Conservation (phyloP, 1,139 yeast genomes). For the Suhomyces taliae region DNA sequence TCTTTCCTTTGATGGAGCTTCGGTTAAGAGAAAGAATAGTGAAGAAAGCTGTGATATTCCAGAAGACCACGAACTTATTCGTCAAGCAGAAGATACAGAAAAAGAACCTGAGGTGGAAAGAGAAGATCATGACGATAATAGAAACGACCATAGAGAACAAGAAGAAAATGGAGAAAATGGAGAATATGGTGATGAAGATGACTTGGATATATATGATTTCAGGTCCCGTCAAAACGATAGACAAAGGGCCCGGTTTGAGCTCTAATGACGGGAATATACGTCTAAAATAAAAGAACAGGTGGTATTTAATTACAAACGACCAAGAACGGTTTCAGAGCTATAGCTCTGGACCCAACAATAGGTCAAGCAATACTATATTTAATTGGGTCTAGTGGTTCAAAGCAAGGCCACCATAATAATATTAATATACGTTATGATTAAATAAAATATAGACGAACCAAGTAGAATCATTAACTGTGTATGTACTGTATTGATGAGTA, state of each 20-base stretch:
- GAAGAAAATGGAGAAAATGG: slow-evolving; percentile 5
- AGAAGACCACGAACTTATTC: slow-evolving; percentile 1
- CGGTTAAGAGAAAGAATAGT: slow-evolving; percentile 8
- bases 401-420: no score
- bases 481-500: no score
- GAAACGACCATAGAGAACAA: background rate
- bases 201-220: slow-evolving; percentile 7
- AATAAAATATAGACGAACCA: no score
- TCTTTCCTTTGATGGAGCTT: slow-evolving; percentile 2
- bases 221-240: slow-evolving; percentile 1
- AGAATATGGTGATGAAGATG: slow-evolving; percentile 6
- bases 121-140: background rate
- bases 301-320: no score
- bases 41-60: slow-evolving; percentile 11
- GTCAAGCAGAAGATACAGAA: background rate
- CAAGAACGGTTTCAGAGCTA: no score
- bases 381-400: no score
- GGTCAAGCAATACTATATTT: no score
- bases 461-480: no score
- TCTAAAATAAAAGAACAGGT: no score
- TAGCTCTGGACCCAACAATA: no score
- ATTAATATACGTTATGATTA: no score
- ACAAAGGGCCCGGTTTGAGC: background rate
- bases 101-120: background rate
- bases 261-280: background rate